Evolutionary conservation across 1,139 yeast genomes (phyloP), one percentile per base, ranked within the genome.

Genomic region (Meyerozyma carpophila): DNA sequence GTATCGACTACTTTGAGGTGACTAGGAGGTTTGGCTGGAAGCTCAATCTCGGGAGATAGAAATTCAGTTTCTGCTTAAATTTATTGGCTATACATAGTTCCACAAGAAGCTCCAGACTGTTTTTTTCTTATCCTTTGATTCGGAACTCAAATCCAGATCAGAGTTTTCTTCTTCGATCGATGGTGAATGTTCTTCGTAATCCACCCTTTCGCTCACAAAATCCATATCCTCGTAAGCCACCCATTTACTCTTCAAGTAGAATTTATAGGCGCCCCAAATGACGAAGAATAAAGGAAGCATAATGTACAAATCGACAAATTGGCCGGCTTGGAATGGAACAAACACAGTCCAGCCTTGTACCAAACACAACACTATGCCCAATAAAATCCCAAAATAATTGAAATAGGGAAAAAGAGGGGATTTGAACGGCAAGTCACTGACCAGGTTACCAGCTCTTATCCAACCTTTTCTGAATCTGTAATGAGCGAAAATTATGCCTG

Each of bases 381-480:
- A 27, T 10, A n/a, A 11, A 3, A 10, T 11, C 2, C 29, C 29
- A n/a, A 27, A 27, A 27, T 11, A 11, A 27, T 27, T 27, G 29
- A n/a, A 9, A n/a, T 27, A 27, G 13, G 29, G 29, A 5, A 5
- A 27, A 27, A 27, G 13, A n/a, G 29, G 29, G 2, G 13, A 2
- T 27, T 27, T 4, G 29, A 27, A 27, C 7, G 29, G 29, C 7
- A 27, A 27, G 13, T 27, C 29, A 27, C 13, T 27, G 13, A 27
- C 13, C 29, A 11, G 29, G 13, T 27, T 27, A 11, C 29, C 29
- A 27, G 13, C 13, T n/a, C 13, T 27, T 11, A 27, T 13, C 29
- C 29, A 27, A n/a, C 29, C 84, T 53, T 70, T 73, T 61, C 80
- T 75, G 73, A 76, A 79, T 58, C 81, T 68, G 40, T 77, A 45